phyloP scores from a whole-genome alignment of 768 basidiomycete genomes.

The Galerina sulciceps region DNA sequence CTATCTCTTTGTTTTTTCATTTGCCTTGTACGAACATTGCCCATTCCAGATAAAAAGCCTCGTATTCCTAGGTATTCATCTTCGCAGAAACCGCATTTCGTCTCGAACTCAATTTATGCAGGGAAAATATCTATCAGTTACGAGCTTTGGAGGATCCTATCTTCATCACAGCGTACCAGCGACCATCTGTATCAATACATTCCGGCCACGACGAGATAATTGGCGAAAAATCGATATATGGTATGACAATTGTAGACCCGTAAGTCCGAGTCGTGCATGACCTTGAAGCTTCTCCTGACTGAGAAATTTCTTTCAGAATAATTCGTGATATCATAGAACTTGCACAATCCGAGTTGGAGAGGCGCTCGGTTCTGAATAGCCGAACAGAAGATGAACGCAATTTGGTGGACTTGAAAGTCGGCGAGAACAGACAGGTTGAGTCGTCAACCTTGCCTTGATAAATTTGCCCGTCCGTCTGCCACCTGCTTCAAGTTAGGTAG shows the following conservation, averaged over 20 bases:
- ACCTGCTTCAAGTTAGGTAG: no score
- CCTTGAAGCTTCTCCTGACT: background rate
- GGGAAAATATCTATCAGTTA: conserved; percentile 16
- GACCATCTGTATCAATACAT: background rate
- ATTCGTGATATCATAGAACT: conserved; percentile 7
- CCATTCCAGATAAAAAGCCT: no score
- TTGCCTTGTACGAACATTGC: background rate
- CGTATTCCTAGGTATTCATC: no score
- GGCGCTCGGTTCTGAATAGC: background rate
- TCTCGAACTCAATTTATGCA: background rate
- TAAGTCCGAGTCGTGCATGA: background rate
- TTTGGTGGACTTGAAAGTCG: no score
- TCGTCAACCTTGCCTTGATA: no score
- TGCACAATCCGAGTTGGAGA: background rate
- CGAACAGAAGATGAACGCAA: no score
- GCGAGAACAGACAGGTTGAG: no score
- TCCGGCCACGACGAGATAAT: background rate
- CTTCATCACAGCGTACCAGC: conserved; percentile 10
- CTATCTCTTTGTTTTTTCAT: background rate
- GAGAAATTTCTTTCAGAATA: background rate
- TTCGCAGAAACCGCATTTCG: background rate
- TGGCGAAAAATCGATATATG: background rate
- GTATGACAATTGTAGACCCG: background rate
- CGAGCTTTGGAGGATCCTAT: conserved; percentile 18
- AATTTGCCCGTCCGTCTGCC: no score